Evolutionary conservation across 306 rosid species (phyloP), one percentile per base, ranked within the genome.

Genomic region (Quercus aquifolioides): DNA sequence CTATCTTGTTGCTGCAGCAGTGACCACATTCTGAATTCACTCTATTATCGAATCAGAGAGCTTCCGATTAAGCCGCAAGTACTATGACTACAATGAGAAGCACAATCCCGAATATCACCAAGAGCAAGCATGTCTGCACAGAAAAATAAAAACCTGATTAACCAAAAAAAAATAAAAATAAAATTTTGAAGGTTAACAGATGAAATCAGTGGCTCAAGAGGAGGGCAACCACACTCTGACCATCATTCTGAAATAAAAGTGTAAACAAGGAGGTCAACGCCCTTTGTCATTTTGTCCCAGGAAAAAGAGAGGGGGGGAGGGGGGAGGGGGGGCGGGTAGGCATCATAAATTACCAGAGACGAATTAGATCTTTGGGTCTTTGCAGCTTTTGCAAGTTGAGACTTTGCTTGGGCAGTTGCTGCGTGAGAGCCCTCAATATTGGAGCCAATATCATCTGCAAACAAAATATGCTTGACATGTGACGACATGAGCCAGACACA

Each of bases 21-120:
- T 49, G 54, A 12, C 15, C 54, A 49, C 54, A 12, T 75, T 49
- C 76, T 55, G 76, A 85, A 26, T 84, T 55, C 77, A 71, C 79
- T 82, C 75, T 74, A 5, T 19, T 72, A 74, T 71, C 26, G 33
- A 83, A 75, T 80, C 41, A 20, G 78, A 65, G 54, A 68, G 60
- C 67, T 72, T 70, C 81, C 77, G 65, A 79, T 86, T 91, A 94
- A 67, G 94, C 97, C 56, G 93, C 97, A 49, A 94, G 90, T 58
- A 94, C 90, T 74, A 94, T 81, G 78, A 94, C 79, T 87, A 92
- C 88, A 60, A 94, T 94, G 74, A 94, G 97, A 71, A 94, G 97
- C 81, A 94, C 94, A 15, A 94, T 85, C 71, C 97, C 98, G 54
- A 94, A 92, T 82, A 94, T 94, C 87, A 94, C 98, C 97, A 90